Evolutionary conservation across 495 filamentous ascomycete genomes (phyloP), one percentile per base, ranked within the genome.

Genomic region (Aspergillus biplanus): DNA sequence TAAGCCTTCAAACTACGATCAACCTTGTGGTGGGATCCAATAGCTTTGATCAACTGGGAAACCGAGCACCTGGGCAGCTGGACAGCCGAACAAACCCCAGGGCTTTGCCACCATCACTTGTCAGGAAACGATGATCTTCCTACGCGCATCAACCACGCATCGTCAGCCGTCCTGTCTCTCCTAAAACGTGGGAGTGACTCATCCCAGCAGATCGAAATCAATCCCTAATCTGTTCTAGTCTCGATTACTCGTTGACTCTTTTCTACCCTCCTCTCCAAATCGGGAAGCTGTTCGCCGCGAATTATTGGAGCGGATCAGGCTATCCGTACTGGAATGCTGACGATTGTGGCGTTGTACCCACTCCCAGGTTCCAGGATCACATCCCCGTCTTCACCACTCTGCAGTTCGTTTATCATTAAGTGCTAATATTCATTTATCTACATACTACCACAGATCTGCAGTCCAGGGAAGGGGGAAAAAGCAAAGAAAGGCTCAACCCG

Each of bases 301-400:
- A 21, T 18, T n/a, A 50, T 11, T 50, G 47, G 39, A 5, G 21
- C 21, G 21, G 21, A 27, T 27, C 21, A 27, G 21, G 21, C 21
- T 27, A 27, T 27, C 21, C 21, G 21, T 2, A 27, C 21, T 27
- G 21, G 21, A 27, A 27, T 27, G 21, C 21, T 50, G 47, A 50
- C 16, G 27, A n/a, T n/a, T 18, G n/a, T 50, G 47, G 47, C 47
- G 47, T 50, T 50, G 47, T 27, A 50, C 27, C 47, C 47, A 50
- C 47, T 50, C 47, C 47, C 47, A 50, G 16, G 47, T 50, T 50
- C 39, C 39, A 44, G 47, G 27, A 50, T 18, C 47, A 6, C n/a
- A n/a, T 50, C 47, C 16, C 47, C 47, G 16, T 18, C 47, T 50
- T 50, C 11, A n/a, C 9, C 47, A 4, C n/a, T 44, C 12, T 50